Evolutionary conservation across 2,329 filamentous ascomycete genomes (phyloP), one percentile per base, ranked within the genome.

Genomic region (Epicoccum nigrum): DNA sequence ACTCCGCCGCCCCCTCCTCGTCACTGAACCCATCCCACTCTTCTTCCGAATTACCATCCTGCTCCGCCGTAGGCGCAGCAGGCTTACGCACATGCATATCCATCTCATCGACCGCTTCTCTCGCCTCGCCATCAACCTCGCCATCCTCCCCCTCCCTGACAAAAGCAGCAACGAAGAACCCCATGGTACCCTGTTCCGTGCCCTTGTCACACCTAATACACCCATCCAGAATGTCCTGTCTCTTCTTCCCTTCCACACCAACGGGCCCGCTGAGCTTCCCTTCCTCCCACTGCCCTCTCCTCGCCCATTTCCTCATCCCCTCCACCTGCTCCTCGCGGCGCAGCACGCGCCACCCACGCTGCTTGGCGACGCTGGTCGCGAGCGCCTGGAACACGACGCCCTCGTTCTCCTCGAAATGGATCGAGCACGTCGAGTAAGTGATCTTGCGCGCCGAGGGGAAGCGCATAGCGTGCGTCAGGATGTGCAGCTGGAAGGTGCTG

Each of bases 91-190:
- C 8, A 16, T 38, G 25, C 2, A 15, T 25, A 5, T 45, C 25
- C 19, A 27, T 31, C 7, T 17, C 16, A 4, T 21, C 33, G 5
- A 20, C 23, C 6, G 17, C 27, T 6, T 17, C n/a, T 7, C 15
- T 19, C 5, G n/a, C 44, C 11, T 28, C 9, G 11, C 5, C 23
- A 11, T 15, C 12, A n/a, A 8, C 3, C 25, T 16, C 45, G 2
- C 16, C 23, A 12, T 32, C 30, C 4, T 46, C 54, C 2, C 45
- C 54, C 34, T 88, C 83, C 45, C 89, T 80, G 3, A 90, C 82
- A 73, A 99, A 96, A 0, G 83, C 90, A n/a, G 86, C 91, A 16
- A 97, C 89, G 64, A 99, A 99, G 74, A 99, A 97, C 0, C 94
- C 93, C 83, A 97, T 96, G 1, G 92, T 89, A 0, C 92, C 91